These are phyloP conservation scores for Candida taoyuanica DNA, from an alignment of 805 yeast genomes.

Conservation along the genomic window DNA sequence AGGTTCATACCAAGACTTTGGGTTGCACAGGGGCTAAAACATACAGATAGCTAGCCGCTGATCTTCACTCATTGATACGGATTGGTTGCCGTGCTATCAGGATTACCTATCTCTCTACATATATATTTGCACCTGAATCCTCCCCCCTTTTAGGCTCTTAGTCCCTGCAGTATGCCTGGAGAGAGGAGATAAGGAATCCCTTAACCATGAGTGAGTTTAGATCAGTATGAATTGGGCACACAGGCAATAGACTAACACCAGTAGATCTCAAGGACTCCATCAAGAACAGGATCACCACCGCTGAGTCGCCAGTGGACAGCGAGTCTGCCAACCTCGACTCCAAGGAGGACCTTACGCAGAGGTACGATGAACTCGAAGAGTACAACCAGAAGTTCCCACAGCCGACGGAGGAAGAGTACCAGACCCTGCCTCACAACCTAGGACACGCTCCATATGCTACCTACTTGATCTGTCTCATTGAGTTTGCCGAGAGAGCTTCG, in stretches of 20 bases:
- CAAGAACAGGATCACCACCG: slow-evolving; percentile 2
- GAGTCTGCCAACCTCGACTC: slow-evolving; percentile 1
- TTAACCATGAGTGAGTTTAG: too few species aligned
- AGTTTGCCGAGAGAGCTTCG: slow-evolving; percentile 76
- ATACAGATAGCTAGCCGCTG: too few species aligned
- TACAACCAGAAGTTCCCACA: slow-evolving; percentile 20
- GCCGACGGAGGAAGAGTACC: slow-evolving; percentile 45
- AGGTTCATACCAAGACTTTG: too few species aligned
- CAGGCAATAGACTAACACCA: background rate
- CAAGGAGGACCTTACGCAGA: slow-evolving; percentile 1
- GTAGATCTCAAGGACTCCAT: slow-evolving; percentile 1
- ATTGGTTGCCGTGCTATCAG: too few species aligned
- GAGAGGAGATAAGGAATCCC: too few species aligned
- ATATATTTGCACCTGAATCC: too few species aligned
- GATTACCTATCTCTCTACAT: too few species aligned
- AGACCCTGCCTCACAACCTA: slow-evolving; percentile 31
- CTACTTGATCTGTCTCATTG: slow-evolving; percentile 59
- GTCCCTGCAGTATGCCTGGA: too few species aligned
- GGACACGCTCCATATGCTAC: slow-evolving; percentile 46
- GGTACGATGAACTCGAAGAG: slow-evolving; percentile 9
- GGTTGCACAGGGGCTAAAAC: too few species aligned
- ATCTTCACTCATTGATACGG: too few species aligned
- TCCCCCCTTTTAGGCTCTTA: too few species aligned
- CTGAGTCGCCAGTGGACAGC: background rate
- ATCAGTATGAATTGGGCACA: too few species aligned